Evolutionary conservation across 208 protist species (phyloP).

Genomic region (Crithidia thermophila): DNA sequence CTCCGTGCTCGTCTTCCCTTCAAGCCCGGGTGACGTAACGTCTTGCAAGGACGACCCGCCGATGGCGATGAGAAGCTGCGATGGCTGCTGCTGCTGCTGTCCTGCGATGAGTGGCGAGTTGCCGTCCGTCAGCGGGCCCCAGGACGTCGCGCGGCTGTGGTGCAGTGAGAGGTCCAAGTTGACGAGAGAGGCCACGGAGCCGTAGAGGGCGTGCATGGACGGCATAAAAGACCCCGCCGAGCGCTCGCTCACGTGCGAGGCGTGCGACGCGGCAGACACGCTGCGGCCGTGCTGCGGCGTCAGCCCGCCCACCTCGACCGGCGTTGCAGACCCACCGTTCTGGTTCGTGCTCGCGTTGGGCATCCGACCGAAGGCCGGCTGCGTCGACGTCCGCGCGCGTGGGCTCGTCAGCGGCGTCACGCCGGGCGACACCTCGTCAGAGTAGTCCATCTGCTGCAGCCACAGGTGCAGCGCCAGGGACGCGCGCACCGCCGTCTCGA

Average conservation of each 20-base stretch:
- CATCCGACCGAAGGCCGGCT: neutral
- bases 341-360: neutral
- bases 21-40: neutral
- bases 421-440: conserved; percentile 1
- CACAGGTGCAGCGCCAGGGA: conserved; percentile 28
- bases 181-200: conserved; percentile 8
- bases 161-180: neutral
- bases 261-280: conserved; percentile 15
- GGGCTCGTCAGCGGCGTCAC: conserved; percentile 9
- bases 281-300: conserved; percentile 2
- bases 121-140: neutral
- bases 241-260: conserved; percentile 17
- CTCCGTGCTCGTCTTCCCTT: conserved; percentile 9
- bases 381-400: conserved; percentile 3
- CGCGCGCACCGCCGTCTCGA: conserved; percentile 18
- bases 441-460: conserved; percentile 19
- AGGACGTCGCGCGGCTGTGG: conserved; percentile 15
- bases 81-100: neutral
- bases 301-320: neutral
- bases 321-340: neutral
- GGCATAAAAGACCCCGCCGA: conserved; percentile 21
- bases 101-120: conserved; percentile 2
- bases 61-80: neutral
- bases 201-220: conserved; percentile 25
- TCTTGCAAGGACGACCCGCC: neutral